These are phyloP conservation scores for Aspergillus transmontanensis DNA, from an alignment of 2,329 filamentous ascomycete species.

Conservation along the genomic window DNA sequence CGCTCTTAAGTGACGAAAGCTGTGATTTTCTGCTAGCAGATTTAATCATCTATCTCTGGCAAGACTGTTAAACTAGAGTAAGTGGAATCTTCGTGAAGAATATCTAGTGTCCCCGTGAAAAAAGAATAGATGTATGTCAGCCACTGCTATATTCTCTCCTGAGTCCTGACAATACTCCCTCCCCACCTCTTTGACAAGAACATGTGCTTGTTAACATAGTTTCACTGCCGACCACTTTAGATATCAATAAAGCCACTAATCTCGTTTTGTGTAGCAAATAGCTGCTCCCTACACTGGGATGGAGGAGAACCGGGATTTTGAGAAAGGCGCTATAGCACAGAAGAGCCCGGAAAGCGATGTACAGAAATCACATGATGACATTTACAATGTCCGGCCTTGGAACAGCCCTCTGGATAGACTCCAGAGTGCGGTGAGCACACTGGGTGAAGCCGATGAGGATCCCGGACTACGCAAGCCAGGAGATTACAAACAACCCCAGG, in stretches of 20 bases:
- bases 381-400: slow-evolving; percentile 9
- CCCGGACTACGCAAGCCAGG: slow-evolving; percentile 14
- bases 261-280: neutral
- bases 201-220: neutral
- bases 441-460: slow-evolving; percentile 14
- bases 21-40: neutral
- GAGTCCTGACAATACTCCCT: neutral
- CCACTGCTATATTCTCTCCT: neutral
- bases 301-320: neutral
- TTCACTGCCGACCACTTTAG: neutral
- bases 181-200: neutral
- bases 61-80: neutral
- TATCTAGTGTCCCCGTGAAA: neutral
- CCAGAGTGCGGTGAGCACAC: neutral
- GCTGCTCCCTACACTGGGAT: neutral
- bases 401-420: slow-evolving; percentile 1
- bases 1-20: neutral
- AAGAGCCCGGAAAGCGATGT: neutral
- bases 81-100: neutral
- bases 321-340: neutral
- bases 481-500: slow-evolving; percentile 13
- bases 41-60: neutral
- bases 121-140: neutral
- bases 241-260: neutral
- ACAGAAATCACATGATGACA: neutral